These are phyloP conservation scores for Tricholoma furcatifolium DNA, from an alignment of 768 basidiomycete genomes.

Conservation along the genomic window DNA sequence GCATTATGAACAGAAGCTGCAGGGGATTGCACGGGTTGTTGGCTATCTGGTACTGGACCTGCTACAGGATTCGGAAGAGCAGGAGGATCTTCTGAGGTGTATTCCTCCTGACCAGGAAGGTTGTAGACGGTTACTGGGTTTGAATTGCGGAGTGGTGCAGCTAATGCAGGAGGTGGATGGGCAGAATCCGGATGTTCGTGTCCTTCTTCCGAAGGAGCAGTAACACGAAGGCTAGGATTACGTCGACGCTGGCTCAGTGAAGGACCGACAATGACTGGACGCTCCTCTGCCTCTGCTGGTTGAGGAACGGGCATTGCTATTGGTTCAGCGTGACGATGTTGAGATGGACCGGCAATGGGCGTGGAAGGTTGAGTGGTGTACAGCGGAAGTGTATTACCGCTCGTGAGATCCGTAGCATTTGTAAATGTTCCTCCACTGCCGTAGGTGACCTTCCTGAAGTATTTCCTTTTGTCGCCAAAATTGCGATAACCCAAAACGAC, in stretches of 20 bases:
- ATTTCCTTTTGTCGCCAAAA: conserved; percentile 21
- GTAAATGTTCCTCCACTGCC: conserved; percentile 27
- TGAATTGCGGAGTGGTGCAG: conserved; percentile 5
- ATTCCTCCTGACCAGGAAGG: conserved; percentile 14
- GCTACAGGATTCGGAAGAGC: conserved; percentile 9
- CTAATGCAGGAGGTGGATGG: conserved; percentile 4
- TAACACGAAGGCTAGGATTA: conserved; percentile 28
- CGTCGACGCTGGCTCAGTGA: conserved; percentile 21
- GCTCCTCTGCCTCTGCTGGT: conserved; percentile 12
- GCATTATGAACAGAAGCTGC: conserved; percentile 3
- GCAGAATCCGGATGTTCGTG: conserved; percentile 20
- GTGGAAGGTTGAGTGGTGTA: conserved; percentile 40
- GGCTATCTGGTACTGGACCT: conserved; percentile 11
- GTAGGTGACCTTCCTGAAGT: conserved; percentile 19
- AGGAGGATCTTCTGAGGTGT: conserved; percentile 3
- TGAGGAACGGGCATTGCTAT: conserved; percentile 30
- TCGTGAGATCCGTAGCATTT: conserved; percentile 27
- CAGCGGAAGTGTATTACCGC: conserved; percentile 31
- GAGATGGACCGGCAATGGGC: conserved; percentile 30
- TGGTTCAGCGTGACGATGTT: conserved; percentile 31
- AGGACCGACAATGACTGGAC: conserved; percentile 11
- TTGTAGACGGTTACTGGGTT: conserved; percentile 19
- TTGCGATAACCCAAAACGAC: conserved; percentile 28
- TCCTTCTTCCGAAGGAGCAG: conserved; percentile 28
- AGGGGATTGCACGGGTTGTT: conserved; percentile 8